Evolutionary conservation across 768 basidiomycete species (phyloP), one percentile per base, ranked within the genome.

Genomic region (Floccularia luteovirens): DNA sequence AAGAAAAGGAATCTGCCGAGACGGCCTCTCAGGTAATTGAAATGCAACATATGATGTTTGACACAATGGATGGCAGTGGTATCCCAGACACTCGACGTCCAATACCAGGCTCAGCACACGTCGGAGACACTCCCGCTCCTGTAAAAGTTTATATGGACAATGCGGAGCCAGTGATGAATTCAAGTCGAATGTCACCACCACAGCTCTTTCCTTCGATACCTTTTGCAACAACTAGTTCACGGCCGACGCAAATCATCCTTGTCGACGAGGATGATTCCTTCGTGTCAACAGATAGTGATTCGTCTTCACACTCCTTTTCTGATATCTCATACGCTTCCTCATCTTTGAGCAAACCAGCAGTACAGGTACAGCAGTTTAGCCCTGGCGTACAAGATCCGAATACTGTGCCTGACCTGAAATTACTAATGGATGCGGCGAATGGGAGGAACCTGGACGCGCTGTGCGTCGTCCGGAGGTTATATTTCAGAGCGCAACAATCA

Each of bases 401-500:
- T 20, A 35, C 21, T 20, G 11, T 35, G 12, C 11, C 11, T 14
- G 19, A 14, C 3, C 33, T 38, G 12, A 24, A 34, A 34, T 14
- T 14, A 25, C 35, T 43, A 25, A 43, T 44, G 39, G 38, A 19
- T 13, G 39, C 22, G 8, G 41, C 39, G n/a, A 31, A 41, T 24
- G 14, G 24, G 6, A 34, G 43, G 10, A 43, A 38, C 23, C 10
- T 13, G 13, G 28, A 6, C 8, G 42, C 42, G 12, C 43, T 50
- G 14, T 25, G 31, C 4, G 25, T 40, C 10, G 39, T 54, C 30
- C 48, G 41, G 16, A 8, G 44, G 7, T 40, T 60, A 13, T 50
- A 48, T 24, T 33, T 44, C 4, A 22, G 32, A n/a, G 57, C 57
- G 0, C 51, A 57, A 13, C 24, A 31, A 12, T 55, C 50, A 2